Conservation (phyloP, 768 basidiomycete species). For the Xerocomellus dryophilus region DNA sequence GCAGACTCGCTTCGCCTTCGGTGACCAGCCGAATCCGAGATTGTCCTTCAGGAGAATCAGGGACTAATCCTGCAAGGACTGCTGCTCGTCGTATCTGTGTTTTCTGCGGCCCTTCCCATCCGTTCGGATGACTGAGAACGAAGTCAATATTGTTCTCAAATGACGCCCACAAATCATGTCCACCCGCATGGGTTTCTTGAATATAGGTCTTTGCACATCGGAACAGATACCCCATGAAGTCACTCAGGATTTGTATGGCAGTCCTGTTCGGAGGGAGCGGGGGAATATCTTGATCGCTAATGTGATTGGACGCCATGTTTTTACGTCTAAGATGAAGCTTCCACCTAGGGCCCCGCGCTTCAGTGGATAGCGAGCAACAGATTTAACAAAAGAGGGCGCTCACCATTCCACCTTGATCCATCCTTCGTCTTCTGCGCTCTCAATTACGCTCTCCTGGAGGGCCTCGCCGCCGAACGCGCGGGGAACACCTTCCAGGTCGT, state of each 20-base stretch:
- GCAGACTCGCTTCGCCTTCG: constrained; percentile 54
- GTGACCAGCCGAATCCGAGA: constrained; percentile 43
- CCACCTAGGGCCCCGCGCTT: constrained; percentile 27
- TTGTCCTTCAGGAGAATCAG: constrained; percentile 35
- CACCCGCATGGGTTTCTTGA: constrained; percentile 44
- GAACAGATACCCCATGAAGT: constrained; percentile 49
- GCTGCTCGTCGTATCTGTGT: constrained; percentile 43
- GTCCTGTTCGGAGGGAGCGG: constrained; percentile 43
- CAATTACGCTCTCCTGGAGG: constrained; percentile 35
- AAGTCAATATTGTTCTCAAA: constrained; percentile 42
- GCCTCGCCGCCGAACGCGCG: constrained; percentile 48
- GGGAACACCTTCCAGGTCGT: constrained; percentile 39
- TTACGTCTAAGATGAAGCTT: constrained; percentile 36
- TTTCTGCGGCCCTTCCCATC: constrained; percentile 48
- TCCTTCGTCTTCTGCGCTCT: constrained; percentile 39
- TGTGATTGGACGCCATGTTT: constrained; percentile 16
- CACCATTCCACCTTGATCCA: constrained; percentile 34
- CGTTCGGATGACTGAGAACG: constrained; percentile 47
- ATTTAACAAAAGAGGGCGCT: neutral
- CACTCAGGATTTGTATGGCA: constrained; percentile 43
- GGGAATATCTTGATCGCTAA: constrained; percentile 36
- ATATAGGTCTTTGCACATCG: constrained; percentile 43
- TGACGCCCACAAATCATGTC: constrained; percentile 40
- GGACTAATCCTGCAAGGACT: constrained; percentile 39
- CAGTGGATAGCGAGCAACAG: neutral